These are phyloP conservation scores for Nannochloris sp. DNA, from an alignment of 139 green algal genomes.

Conservation along the genomic window DNA sequence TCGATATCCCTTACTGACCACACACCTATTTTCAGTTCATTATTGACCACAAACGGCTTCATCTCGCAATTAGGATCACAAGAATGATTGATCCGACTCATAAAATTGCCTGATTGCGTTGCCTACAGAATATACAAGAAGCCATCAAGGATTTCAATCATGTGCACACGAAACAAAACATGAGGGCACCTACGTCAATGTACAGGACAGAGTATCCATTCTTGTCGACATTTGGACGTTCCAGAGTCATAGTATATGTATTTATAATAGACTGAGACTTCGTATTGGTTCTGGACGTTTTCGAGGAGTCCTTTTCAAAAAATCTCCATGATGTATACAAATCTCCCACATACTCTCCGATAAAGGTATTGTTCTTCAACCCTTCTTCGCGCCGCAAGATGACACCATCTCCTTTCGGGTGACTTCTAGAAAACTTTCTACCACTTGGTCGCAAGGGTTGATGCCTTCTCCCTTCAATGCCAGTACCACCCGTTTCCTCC, in stretches of 20 bases:
- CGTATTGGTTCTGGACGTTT: neutral
- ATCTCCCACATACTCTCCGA: slow-evolving; percentile 87
- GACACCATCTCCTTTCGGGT: slow-evolving; percentile 45
- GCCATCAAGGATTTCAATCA: neutral
- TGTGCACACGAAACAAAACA: neutral
- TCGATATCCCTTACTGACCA: slow-evolving; percentile 57
- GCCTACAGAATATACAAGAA: slow-evolving; percentile 27
- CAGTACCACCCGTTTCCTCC: slow-evolving; percentile 21
- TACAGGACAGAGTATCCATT: neutral
- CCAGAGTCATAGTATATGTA: neutral
- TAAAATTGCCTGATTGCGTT: slow-evolving; percentile 70
- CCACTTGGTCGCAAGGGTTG: slow-evolving; percentile 18
- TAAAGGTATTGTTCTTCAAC: slow-evolving; percentile 56
- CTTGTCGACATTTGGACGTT: neutral
- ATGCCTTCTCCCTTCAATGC: slow-evolving; percentile 20
- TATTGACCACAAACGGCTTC: slow-evolving; percentile 45
- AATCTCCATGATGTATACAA: slow-evolving; percentile 81
- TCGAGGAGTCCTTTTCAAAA: slow-evolving; percentile 57
- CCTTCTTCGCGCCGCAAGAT: slow-evolving; percentile 48
- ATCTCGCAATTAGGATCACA: slow-evolving; percentile 85
- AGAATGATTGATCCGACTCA: slow-evolving; percentile 76
- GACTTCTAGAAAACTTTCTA: neutral
- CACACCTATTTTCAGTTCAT: slow-evolving; percentile 68
- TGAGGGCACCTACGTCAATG: neutral
- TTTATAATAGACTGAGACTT: neutral